Evolutionary conservation across 176 grass and related monocot species (phyloP).

Genomic region (Avena eriantha): DNA sequence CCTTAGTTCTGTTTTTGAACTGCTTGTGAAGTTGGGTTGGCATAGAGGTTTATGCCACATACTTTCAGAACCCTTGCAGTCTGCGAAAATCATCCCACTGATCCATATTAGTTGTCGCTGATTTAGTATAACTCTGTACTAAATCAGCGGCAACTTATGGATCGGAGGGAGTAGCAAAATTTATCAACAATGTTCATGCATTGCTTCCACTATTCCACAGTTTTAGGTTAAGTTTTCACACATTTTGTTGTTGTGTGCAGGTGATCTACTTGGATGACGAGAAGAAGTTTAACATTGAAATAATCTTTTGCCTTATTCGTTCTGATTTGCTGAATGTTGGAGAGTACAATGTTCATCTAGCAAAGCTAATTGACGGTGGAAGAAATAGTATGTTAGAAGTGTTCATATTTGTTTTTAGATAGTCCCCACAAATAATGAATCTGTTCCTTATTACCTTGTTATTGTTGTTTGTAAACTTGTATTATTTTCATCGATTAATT

Average conservation of each 20-base stretch:
- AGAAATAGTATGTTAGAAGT: constrained; percentile 56
- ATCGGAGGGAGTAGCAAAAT: background rate
- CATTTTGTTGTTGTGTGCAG: constrained; percentile 45
- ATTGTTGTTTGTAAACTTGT: background rate
- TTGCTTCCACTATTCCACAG: background rate
- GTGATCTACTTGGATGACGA: constrained; percentile 84
- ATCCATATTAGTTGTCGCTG: no score
- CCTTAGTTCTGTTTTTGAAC: background rate
- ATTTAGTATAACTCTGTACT: no score
- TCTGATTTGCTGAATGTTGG: constrained; percentile 81
- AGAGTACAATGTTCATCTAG: constrained; percentile 85
- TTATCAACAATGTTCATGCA: background rate
- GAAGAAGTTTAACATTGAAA: constrained; percentile 82
- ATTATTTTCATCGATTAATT: background rate
- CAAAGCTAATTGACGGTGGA: constrained; percentile 86
- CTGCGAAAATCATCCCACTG: background rate
- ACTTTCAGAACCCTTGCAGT: background rate
- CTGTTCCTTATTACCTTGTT: background rate
- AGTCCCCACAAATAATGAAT: background rate
- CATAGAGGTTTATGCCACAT: background rate
- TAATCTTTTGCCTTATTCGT: constrained; percentile 74
- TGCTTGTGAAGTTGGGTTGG: background rate
- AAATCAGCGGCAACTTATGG: no score
- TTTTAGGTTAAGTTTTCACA: background rate
- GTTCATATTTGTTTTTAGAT: no score